These are phyloP conservation scores for Odontarrhena argentea DNA, from an alignment of 345 rosid genomes.

Conservation along the genomic window DNA sequence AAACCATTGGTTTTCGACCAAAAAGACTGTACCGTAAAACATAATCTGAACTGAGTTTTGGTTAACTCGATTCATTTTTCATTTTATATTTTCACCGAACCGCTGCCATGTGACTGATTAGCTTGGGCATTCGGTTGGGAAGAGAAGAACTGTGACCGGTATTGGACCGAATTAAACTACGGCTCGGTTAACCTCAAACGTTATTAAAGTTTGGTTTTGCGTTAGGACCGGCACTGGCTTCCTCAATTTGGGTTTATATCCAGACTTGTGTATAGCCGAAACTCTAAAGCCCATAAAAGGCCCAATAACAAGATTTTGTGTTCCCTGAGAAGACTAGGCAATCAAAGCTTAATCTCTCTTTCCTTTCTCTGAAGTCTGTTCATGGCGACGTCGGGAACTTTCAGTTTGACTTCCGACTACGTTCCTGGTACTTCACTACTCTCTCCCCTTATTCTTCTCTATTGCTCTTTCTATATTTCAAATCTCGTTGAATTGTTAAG, in stretches of 20 bases:
- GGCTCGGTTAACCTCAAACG: neutral
- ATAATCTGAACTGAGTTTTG: slow-evolving; percentile 1
- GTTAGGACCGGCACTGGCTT: neutral
- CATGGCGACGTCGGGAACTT: slow-evolving; percentile 36
- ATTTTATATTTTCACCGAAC: neutral
- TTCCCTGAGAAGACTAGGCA: slow-evolving; percentile 13
- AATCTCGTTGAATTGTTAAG: slow-evolving; percentile 4
- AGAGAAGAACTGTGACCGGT: neutral
- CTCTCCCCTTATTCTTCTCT: neutral
- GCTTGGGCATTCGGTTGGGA: neutral
- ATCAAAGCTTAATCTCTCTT: slow-evolving; percentile 21
- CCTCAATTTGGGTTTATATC: too few species aligned
- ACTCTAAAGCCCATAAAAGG: slow-evolving; percentile 31
- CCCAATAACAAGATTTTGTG: slow-evolving; percentile 24
- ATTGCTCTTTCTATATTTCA: neutral
- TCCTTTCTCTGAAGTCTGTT: slow-evolving; percentile 16
- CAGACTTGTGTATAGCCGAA: neutral
- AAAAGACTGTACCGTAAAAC: slow-evolving; percentile 14
- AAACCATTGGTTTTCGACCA: slow-evolving; percentile 17
- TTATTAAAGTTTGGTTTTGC: neutral
- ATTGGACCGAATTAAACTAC: neutral
- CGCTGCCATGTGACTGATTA: neutral
- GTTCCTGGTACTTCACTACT: slow-evolving; percentile 25
- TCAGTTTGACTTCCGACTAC: slow-evolving; percentile 22
- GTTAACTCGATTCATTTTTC: neutral